Conservation (phyloP, 129 eudicot genomes). For the Escallonia rubra region DNA sequence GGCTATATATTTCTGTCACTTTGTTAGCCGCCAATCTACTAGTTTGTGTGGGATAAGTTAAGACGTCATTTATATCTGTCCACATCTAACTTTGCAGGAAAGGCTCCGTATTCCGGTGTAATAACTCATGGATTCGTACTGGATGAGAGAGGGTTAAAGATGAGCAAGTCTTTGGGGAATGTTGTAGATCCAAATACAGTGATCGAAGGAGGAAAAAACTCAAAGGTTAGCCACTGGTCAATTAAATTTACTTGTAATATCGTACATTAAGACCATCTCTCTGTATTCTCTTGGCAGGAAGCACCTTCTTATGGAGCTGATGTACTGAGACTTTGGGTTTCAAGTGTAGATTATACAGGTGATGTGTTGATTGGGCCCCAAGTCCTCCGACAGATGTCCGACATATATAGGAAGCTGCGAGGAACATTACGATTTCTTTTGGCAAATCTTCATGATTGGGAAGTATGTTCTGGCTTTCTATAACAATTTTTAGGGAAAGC, state of each 20-base stretch:
- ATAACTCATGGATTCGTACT: slow-evolving; percentile 91
- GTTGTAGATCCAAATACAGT: slow-evolving; percentile 88
- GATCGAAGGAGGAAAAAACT: slow-evolving; percentile 88
- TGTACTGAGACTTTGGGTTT: slow-evolving; percentile 96
- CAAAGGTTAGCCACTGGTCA: slow-evolving; percentile 43
- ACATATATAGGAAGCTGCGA: slow-evolving; percentile 79
- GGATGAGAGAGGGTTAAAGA: slow-evolving; percentile 93
- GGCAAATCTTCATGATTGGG: slow-evolving; percentile 95
- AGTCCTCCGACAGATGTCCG: slow-evolving; percentile 96
- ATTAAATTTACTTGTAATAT: not conserved
- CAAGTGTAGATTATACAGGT: slow-evolving; percentile 93
- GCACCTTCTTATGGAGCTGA: slow-evolving; percentile 89
- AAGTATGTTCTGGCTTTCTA: slow-evolving; percentile 32
- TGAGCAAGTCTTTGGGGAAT: slow-evolving; percentile 97
- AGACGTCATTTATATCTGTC: not conserved
- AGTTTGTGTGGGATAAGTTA: not conserved
- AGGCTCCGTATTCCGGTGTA: slow-evolving; percentile 90
- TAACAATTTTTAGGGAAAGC: too few species aligned
- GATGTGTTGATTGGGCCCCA: slow-evolving; percentile 84
- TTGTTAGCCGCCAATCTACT: not conserved
- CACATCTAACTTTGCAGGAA: slow-evolving; percentile 43
- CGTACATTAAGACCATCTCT: not conserved
- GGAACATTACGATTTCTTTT: slow-evolving; percentile 92
- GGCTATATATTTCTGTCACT: not conserved
- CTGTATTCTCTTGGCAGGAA: slow-evolving; percentile 37